Percentiles rank a stretch among this genome's conserved stretches.
Conservation (phyloP, 768 basidiomycete species). For the Xerocomellus amylosporus region DNA sequence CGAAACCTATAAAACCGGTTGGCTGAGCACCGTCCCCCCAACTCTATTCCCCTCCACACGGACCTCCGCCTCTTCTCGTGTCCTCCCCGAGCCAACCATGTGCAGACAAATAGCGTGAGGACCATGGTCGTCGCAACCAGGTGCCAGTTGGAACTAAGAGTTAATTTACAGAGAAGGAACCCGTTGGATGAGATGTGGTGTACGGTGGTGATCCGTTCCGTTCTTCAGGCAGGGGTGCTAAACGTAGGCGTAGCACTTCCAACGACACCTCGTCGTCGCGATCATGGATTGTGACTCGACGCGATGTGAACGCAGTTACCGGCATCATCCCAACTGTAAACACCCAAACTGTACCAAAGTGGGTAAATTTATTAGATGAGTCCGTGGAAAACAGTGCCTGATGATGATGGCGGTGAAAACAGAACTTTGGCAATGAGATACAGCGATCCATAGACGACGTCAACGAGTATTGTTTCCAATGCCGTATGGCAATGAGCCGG, state of each 20-base stretch:
- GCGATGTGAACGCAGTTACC: constrained; percentile 61
- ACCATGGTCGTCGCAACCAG: not conserved
- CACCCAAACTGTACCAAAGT: constrained; percentile 56
- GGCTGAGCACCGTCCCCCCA: constrained; percentile 8
- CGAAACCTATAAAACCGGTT: constrained; percentile 30
- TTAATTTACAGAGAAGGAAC: constrained; percentile 62
- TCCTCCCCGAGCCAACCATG: constrained; percentile 40
- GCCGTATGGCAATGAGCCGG: constrained; percentile 54
- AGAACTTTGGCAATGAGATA: constrained; percentile 70
- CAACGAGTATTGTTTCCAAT: constrained; percentile 69
- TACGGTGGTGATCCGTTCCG: constrained; percentile 33
- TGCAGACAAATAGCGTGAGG: constrained; percentile 77
- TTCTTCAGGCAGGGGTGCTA: constrained; percentile 5
- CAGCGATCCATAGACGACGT: constrained; percentile 68
- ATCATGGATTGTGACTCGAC: constrained; percentile 71
- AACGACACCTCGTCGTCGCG: constrained; percentile 68
- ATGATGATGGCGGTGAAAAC: constrained; percentile 4
- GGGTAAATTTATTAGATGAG: constrained; percentile 27
- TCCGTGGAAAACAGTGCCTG: constrained; percentile 12
- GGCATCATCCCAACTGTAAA: constrained; percentile 57
- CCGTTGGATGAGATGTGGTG: constrained; percentile 68
- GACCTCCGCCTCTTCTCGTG: not conserved
- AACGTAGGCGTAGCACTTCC: constrained; percentile 59
- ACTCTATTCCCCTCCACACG: constrained; percentile 10
- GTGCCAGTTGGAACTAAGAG: not conserved